Base-by-base conservation (phyloP, 441 rosid species). In the Euphorbia celastroides region DNA sequence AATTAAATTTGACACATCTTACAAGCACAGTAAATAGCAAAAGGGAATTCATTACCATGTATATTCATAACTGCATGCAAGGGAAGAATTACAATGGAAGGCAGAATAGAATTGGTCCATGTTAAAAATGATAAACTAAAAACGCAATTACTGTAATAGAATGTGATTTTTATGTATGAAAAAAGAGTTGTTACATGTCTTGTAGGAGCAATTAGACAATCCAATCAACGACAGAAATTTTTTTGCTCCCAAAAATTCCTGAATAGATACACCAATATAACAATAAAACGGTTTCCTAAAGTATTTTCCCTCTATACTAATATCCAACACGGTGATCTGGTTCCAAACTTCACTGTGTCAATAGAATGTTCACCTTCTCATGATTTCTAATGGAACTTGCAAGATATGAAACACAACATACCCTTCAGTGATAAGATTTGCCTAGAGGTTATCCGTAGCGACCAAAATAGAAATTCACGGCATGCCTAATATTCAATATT, bases 341-440 rank as follows among this genome's bases (percentile, higher is more conserved):
- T 41, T 25, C 31, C 28, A 23, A 41, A 61, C 31, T 61, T 52
- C 52, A 36, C 23, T 25, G 27, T 11, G 7, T 38, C 31, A 13
- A 16, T 55, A 22, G 42, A 57, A 25, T 41, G 34, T 46, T 48
- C 34, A 58, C 32, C 59, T 44, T 16, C 9, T 10, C n/a, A 30
- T 59, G 55, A 51, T 58, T 36, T 67, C 50, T 13, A 10, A 56
- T 13, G 19, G 31, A 65, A 36, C 32, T 52, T 42, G 42, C 42
- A 36, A 36, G 42, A 7, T 8, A 44, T 25, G 10, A 58, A 42
- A 19, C 32, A 59, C 26, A 16, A 6, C 57, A 22, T 32, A 68
- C 26, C 50, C 38, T n/a, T 34, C 34, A 0, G 13, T 36, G 41
- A 57, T 22, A 41, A 41, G 7, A 41, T 20, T 27, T 41, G 26